phyloP scores from a whole-genome alignment of 345 rosid genomes.

The Pseudoturritis turrita region DNA sequence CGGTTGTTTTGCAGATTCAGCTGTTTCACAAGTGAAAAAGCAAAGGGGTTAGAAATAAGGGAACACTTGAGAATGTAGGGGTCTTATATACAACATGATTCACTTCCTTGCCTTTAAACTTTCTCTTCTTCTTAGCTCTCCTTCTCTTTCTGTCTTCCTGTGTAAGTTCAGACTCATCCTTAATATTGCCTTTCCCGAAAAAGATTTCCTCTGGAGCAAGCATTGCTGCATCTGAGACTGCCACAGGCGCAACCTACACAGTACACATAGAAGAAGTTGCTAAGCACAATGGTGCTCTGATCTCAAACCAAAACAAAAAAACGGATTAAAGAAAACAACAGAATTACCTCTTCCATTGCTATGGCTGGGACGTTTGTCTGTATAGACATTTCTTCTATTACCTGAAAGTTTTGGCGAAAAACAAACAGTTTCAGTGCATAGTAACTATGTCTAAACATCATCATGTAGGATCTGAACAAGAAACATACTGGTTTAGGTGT shows the following conservation, averaged over 20 bases:
- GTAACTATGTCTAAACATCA: not conserved
- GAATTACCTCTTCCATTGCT: conserved; percentile 93
- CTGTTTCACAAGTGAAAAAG: conserved; percentile 34
- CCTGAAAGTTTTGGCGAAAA: conserved; percentile 38
- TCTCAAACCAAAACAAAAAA: not conserved
- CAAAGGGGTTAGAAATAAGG: not conserved
- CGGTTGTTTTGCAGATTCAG: conserved; percentile 49
- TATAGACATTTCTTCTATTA: conserved; percentile 85
- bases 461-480: conserved; percentile 6
- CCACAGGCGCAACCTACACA: conserved; percentile 78
- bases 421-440: not conserved
- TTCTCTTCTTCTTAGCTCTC: conserved; percentile 97
- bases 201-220: conserved; percentile 96
- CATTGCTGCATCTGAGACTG: conserved; percentile 95
- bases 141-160: conserved; percentile 87
- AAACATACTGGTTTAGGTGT: conserved; percentile 91
- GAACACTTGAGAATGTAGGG: not conserved
- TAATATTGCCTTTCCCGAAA: conserved; percentile 72
- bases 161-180: conserved; percentile 82
- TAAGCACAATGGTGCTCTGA: not conserved
- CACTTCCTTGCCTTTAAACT: conserved; percentile 58
- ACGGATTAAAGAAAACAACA: not conserved
- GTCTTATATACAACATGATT: not conserved
- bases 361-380: conserved; percentile 91
- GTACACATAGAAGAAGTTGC: conserved; percentile 27